These are phyloP conservation scores for Pseudohyphozyma bogoriensis DNA, from an alignment of 768 basidiomycete genomes.

Conservation along the genomic window DNA sequence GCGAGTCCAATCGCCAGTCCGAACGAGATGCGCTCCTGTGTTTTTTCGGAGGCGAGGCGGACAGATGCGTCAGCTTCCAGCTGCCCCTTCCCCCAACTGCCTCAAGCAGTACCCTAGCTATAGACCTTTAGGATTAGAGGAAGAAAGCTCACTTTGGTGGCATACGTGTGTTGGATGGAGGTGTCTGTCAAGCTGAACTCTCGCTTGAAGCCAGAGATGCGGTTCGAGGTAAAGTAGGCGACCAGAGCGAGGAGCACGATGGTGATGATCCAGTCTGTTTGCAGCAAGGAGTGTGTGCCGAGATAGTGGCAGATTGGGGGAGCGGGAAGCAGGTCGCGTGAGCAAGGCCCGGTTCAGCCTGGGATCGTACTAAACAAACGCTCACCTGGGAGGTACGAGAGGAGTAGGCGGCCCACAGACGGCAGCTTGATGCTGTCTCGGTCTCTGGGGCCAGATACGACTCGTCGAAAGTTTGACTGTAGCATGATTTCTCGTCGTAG, in stretches of 20 bases:
- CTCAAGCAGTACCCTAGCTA: too few species aligned
- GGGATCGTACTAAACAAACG: too few species aligned
- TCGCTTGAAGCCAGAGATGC: conserved; percentile 47
- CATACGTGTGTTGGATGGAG: conserved; percentile 41
- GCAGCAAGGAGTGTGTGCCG: background rate
- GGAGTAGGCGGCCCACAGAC: too few species aligned
- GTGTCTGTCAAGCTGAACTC: conserved; percentile 69
- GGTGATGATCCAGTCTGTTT: conserved; percentile 7
- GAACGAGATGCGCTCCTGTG: conserved; percentile 16
- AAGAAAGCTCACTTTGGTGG: too few species aligned
- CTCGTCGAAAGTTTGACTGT: too few species aligned
- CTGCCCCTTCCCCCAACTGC: too few species aligned
- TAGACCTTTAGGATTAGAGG: too few species aligned
- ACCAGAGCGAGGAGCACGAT: conserved; percentile 21
- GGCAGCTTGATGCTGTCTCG: too few species aligned
- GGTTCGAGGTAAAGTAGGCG: conserved; percentile 9
- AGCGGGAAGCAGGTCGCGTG: background rate
- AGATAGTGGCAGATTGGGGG: background rate
- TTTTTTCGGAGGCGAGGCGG: too few species aligned
- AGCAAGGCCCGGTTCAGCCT: background rate
- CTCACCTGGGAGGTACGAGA: conserved; percentile 3
- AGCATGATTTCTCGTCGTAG: too few species aligned
- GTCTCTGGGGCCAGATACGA: too few species aligned
- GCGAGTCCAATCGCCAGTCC: conserved; percentile 3
- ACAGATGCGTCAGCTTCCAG: too few species aligned